These are phyloP conservation scores for Nepenthes gracilis DNA, from an alignment of 148 eudicot species.

Conservation along the genomic window DNA sequence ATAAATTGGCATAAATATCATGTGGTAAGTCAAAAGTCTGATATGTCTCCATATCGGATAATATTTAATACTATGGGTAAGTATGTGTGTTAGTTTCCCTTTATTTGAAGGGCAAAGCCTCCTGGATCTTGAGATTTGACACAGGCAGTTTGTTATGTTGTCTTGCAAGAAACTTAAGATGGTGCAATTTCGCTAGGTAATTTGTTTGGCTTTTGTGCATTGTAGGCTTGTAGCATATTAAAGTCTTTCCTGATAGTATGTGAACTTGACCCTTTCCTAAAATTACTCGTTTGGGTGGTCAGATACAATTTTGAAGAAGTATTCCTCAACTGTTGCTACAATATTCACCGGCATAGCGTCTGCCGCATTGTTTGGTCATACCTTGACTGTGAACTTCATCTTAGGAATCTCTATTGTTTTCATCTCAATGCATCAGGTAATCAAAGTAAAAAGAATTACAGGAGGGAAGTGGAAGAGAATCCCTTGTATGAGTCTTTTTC, in stretches of 20 bases:
- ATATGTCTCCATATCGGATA: too few species aligned
- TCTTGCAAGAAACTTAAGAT: too few species aligned
- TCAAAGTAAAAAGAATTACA: neutral
- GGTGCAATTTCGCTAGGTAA: too few species aligned
- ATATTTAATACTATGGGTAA: too few species aligned
- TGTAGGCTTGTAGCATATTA: neutral
- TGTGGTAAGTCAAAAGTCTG: too few species aligned
- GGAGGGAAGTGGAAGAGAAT: neutral
- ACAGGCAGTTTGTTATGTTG: too few species aligned
- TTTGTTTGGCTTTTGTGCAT: neutral
- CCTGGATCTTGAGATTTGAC: too few species aligned
- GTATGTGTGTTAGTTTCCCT: too few species aligned
- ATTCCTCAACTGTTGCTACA: conserved; percentile 87
- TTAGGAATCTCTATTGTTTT: conserved; percentile 93
- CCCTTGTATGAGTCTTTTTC: neutral
- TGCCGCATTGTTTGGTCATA: conserved; percentile 86
- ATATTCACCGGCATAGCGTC: conserved; percentile 95
- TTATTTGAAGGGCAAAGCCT: too few species aligned
- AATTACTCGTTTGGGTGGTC: conserved; percentile 8
- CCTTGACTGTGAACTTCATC: conserved; percentile 72
- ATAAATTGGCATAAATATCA: too few species aligned
- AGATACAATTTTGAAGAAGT: conserved; percentile 95
- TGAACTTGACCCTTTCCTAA: neutral
- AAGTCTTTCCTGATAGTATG: neutral
- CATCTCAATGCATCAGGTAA: conserved; percentile 99